Base-by-base conservation (phyloP, 1,284 basidiomycete species). In the Cutaneotrichosporon sp. region DNA sequence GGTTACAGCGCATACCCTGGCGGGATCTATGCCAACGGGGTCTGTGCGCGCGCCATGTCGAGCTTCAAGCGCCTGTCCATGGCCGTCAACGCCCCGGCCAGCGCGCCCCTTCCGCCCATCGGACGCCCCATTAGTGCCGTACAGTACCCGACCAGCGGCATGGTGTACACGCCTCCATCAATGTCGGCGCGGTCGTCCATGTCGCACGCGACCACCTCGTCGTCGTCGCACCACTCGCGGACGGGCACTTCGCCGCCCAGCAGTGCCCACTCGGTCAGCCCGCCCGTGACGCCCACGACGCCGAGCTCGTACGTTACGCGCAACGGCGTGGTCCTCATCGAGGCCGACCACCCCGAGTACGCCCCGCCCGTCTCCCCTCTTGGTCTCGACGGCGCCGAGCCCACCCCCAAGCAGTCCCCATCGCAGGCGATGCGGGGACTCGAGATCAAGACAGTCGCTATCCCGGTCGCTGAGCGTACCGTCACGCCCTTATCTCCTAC, bases 201-300 rank as follows among this genome's bases (percentile, higher is more conserved):
- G 26, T 30, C 26, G 26, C 26, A 30, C 10, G 26, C 26, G 26
- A 7, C 20, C 9, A 15, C 38, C 14, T 39, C 50, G 3, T 30
- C 22, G n/a, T 35, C 40, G 20, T 42, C 22, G 34, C 34, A 34
- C 23, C 9, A 15, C 20, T 35, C 39, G 13, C 40, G 46, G 18
- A 18, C 35, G 8, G 45, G 42, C 43, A 21, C 46, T 35, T 58
- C 56, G 42, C 56, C 55, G 1, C 36, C 55, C 5, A 55, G 49
- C 43, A 49, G 53, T 22, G 42, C 46, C 8, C 52, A 50, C 47
- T 53, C 51, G 14, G 49, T 42, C 22, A 56, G 54, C 26, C 57
- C 57, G 5, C 57, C 57, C 4, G 49, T 44, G 15, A 59, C 57
- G 15, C 57, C 57, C 4, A 59, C 54, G 17, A 59, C 57, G 3